Percentiles rank a stretch among this genome's conserved stretches.
Evolutionary conservation across 1,284 basidiomycete species (phyloP).

Genomic region (Heterobasidion occidentale): DNA sequence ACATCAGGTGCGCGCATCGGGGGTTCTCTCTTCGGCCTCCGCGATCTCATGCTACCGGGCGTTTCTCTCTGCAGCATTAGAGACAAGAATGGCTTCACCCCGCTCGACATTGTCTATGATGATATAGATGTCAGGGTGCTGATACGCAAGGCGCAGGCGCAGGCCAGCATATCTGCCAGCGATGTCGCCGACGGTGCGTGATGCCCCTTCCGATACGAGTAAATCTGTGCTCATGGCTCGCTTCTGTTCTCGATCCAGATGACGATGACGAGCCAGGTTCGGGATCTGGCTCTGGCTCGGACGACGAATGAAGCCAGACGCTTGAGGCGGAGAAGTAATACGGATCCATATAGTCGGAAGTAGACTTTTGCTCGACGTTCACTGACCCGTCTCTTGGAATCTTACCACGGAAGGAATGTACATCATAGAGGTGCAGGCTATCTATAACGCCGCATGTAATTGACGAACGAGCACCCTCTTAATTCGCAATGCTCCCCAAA

Average conservation of each 20-base stretch:
- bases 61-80: constrained; percentile 43
- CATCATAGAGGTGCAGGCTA: neutral
- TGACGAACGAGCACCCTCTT: no score
- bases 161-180: constrained; percentile 27
- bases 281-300: constrained; percentile 25
- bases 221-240: neutral
- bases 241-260: constrained; percentile 12
- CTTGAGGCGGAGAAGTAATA: neutral
- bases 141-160: constrained; percentile 43
- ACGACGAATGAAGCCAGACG: constrained; percentile 18
- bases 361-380: no score
- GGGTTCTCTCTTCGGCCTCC: neutral
- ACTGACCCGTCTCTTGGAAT: no score
- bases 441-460: no score
- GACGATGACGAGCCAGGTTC: constrained; percentile 27
- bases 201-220: neutral
- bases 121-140: constrained; percentile 37
- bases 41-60: neutral
- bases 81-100: constrained; percentile 61
- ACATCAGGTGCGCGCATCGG: constrained; percentile 44
- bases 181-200: constrained; percentile 33
- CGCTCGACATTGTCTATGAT: constrained; percentile 47
- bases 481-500: no score
- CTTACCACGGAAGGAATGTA: neutral
- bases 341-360: neutral